Percentiles rank a stretch among this genome's conserved stretches.
phyloP scores from a whole-genome alignment of 2,329 filamentous ascomycete species.

The Lecanosticta acicola region DNA sequence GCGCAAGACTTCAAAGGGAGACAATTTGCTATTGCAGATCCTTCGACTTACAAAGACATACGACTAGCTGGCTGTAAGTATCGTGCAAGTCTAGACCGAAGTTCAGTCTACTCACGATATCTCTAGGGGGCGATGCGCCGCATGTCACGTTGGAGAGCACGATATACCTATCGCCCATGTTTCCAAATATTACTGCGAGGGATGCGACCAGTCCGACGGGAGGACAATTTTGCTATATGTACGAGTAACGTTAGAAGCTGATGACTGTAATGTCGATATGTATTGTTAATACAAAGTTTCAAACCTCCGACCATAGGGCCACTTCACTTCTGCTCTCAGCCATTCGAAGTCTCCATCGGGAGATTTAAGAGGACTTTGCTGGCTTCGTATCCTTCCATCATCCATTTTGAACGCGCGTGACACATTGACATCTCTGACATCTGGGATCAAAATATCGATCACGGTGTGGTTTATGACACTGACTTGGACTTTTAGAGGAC shows the following conservation, averaged over 20 bases:
- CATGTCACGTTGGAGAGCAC: conserved; percentile 5
- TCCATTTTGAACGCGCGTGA: too few species aligned
- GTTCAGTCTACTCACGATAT: neutral
- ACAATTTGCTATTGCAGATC: neutral
- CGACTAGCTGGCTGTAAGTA: neutral
- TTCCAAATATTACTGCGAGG: conserved; percentile 7
- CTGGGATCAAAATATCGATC: too few species aligned
- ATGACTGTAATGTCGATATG: neutral
- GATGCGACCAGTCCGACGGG: conserved; percentile 13
- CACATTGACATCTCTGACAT: too few species aligned
- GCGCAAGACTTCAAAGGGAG: neutral
- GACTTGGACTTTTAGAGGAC: too few species aligned
- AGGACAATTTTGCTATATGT: conserved; percentile 14
- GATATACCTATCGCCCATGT: conserved; percentile 9
- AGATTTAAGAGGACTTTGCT: too few species aligned
- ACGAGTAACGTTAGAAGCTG: conserved; percentile 6
- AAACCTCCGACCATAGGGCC: too few species aligned
- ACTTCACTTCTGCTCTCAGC: too few species aligned
- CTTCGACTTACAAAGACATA: neutral
- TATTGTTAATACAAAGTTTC: too few species aligned
- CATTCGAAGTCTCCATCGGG: too few species aligned
- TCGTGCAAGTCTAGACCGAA: too few species aligned
- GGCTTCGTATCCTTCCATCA: too few species aligned
- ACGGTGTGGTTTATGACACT: too few species aligned
- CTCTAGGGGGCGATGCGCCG: neutral